Evolutionary conservation across 176 grass and related monocot genomes (phyloP), one percentile per base, ranked within the genome.

Genomic region (Carex littledalei): DNA sequence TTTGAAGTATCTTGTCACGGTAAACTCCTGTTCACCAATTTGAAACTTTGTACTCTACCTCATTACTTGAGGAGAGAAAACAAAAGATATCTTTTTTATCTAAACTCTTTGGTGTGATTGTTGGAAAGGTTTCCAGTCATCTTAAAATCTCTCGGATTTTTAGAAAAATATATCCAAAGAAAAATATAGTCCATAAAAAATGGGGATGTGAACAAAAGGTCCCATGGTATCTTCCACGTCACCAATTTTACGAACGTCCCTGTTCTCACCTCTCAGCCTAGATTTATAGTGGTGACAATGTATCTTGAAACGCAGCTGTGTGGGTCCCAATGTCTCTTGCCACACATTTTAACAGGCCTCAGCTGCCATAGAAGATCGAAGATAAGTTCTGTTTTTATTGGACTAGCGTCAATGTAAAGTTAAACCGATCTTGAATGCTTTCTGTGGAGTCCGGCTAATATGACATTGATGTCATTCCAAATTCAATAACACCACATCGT

Each of bases 71-170:
- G 8, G 9, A 13, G 14, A 73, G 3, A 50, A 73, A 73, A 73
- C 66, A 39, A 73, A 73, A 49, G 41, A 73, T 20, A 49, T 75
- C 71, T 65, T 50, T 65, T 52, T 26, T 75, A 75, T 75, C 43
- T 50, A 52, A 49, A 53, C 15, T 74, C n/a, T 47, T 70, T 9
- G 16, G 70, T 49, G 20, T 50, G 18, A 24, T 74, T 50, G 70
- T 50, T 9, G 21, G 70, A 22, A 74, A 74, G 37, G n/a, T 45
- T 73, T 39, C 4, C 37, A 39, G 37, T 22, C n/a, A 49, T 20
- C 34, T 8, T 69, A 39, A 50, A 74, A 74, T 50, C 16, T 50
- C 14, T 74, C 22, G 18, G 43, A 74, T 50, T 50, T 47, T 72
- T 24, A 73, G 43, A 59, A 39, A 39, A 39, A 39, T 39, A 39